A percentile compares a stretch with the other conserved stretches of the same genome.
Evolutionary conservation across 192 early-diverging fungal genomes (phyloP).

Genomic region (Coemansia brasiliensis): DNA sequence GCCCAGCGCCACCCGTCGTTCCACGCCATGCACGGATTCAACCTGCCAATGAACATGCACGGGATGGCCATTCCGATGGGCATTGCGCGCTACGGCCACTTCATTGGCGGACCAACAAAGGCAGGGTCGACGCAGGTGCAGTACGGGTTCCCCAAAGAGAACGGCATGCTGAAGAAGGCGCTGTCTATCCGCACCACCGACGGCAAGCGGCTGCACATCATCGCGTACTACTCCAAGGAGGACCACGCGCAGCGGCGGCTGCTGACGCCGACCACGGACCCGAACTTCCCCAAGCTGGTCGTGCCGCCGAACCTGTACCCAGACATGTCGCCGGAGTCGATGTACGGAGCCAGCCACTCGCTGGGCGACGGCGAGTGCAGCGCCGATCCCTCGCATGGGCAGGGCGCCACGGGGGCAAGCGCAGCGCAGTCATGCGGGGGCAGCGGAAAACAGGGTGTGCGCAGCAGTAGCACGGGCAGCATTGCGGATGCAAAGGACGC

Average conservation of each 20-base stretch:
- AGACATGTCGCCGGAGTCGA: conserved; percentile 63
- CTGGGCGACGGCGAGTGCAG: conserved; percentile 6
- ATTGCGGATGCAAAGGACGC: neutral
- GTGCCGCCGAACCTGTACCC: conserved; percentile 85
- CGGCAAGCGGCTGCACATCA: conserved; percentile 81
- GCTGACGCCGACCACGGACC: conserved; percentile 66
- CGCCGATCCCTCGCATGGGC: conserved; percentile 10
- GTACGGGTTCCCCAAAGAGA: conserved; percentile 63
- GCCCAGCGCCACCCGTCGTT: conserved; percentile 54
- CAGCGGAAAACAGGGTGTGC: conserved; percentile 3
- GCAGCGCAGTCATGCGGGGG: neutral
- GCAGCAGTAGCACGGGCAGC: neutral
- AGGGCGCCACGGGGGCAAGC: too few species aligned
- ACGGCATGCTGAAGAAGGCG: conserved; percentile 86
- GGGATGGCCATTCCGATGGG: conserved; percentile 51
- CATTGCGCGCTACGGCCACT: conserved; percentile 56
- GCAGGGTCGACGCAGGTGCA: conserved; percentile 54
- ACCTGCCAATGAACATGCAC: conserved; percentile 33
- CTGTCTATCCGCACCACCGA: conserved; percentile 81
- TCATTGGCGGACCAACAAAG: conserved; percentile 55
- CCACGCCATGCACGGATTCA: conserved; percentile 45
- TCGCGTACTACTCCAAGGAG: conserved; percentile 86
- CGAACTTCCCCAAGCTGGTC: conserved; percentile 62
- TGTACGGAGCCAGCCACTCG: conserved; percentile 52
- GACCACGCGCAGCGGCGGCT: conserved; percentile 67